Base-by-base conservation (phyloP, 192 early-diverging fungal genomes). In the Podila clonocystis region DNA sequence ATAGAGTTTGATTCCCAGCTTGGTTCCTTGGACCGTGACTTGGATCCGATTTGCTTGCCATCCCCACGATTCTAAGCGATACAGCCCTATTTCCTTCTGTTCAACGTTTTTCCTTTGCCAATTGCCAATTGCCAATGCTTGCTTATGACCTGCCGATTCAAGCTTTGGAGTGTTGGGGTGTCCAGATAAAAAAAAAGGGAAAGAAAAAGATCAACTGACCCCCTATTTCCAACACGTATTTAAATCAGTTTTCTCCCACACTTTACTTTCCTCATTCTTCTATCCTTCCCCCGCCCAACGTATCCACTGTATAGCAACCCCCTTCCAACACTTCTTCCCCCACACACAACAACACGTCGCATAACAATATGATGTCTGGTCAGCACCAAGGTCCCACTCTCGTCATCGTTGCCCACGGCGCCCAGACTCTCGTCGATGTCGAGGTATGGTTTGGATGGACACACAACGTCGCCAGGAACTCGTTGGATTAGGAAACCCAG, bases 341-440 rank as follows among this genome's bases (percentile, higher is more conserved):
- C 41, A 8, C 6, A 36, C 41, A 15, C 15, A 45, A 45, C 41
- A 45, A 1, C 52, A 55, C 22, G 0, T 6, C 17, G 11, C 5
- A 33, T 33, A 24, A 55, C 1, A 55, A 55, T 2, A 55, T 55
- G 52, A 55, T 55, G 52, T 55, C 52, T 26, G 52, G 52, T 55
- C 52, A 55, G 8, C 24, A 55, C 31, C 68, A 71, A 29, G 72
- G 63, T 22, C 78, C 85, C 26, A 71, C 83, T 28, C 70, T 86
- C 22, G 52, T 58, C 5, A 73, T 86, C 45, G 49, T 62, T 50
- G 85, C 76, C 55, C 75, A 74, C 41, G 72, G 74, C 61, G 85
- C 83, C 31, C 73, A 74, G 59, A 72, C 84, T 45, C 62, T 86
- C 67, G 19, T 67, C 36, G 74, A 73, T 57, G 83, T 75, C 22